Conservation (phyloP, 2,329 filamentous ascomycete genomes). For the Cladosporium sp. region DNA sequence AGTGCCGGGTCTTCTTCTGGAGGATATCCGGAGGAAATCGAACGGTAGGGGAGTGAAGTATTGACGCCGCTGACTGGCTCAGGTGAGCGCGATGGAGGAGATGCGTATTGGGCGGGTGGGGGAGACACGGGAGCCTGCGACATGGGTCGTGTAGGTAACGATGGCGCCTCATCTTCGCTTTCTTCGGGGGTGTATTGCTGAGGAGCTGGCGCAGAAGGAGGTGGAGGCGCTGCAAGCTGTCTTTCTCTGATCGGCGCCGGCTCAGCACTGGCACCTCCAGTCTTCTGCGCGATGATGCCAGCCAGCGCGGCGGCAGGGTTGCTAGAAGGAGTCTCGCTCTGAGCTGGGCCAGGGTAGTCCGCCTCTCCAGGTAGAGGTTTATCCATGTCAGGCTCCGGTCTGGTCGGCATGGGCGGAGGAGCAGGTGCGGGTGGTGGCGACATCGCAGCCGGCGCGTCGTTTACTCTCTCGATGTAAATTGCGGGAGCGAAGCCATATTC, state of each 20-base stretch:
- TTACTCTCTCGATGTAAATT: slow-evolving; percentile 83
- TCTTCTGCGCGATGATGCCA: slow-evolving; percentile 47
- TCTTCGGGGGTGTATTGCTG: slow-evolving; percentile 62
- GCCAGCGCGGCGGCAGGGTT: slow-evolving; percentile 59
- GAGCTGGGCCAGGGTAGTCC: slow-evolving; percentile 40
- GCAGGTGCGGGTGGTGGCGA: slow-evolving; percentile 17
- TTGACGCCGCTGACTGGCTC: slow-evolving; percentile 40
- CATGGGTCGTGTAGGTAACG: slow-evolving; percentile 59
- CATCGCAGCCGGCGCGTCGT: slow-evolving; percentile 43
- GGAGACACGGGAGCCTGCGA: slow-evolving; percentile 48
- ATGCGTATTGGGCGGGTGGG: slow-evolving; percentile 32
- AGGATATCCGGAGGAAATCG: slow-evolving; percentile 26
- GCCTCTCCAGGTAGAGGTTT: slow-evolving; percentile 36
- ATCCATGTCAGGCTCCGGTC: slow-evolving; percentile 34
- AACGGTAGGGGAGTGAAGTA: slow-evolving; percentile 53
- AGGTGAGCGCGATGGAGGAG: slow-evolving; percentile 31
- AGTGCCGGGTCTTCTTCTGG: slow-evolving; percentile 13
- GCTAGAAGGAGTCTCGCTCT: slow-evolving; percentile 34
- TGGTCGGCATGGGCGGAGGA: slow-evolving; percentile 37
- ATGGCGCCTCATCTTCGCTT: slow-evolving; percentile 63
- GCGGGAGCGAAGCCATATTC: slow-evolving; percentile 93
- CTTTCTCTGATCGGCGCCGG: slow-evolving; percentile 18
- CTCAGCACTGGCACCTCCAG: slow-evolving; percentile 31
- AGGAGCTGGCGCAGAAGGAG: slow-evolving; percentile 43
- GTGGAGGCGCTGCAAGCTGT: slow-evolving; percentile 47